Percentiles rank a stretch among this genome's conserved stretches.
phyloP scores from a whole-genome alignment of 257 asterid species.

The Solanum virginianum region DNA sequence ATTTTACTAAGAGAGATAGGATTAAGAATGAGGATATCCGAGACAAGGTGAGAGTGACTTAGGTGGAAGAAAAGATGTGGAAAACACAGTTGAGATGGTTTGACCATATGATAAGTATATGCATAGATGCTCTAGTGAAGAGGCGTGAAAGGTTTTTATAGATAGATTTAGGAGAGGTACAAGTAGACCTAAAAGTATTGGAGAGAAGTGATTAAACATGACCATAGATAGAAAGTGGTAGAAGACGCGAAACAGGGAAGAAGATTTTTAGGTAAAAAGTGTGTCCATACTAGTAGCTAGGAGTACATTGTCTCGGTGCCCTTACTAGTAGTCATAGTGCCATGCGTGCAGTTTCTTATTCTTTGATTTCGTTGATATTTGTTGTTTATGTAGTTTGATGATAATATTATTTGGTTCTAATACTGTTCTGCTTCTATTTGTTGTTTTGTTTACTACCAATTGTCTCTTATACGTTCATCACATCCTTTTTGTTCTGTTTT shows the following conservation, averaged over 20 bases:
- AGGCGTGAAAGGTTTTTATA: neutral
- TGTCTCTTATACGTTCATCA: neutral
- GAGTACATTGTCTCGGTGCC: neutral
- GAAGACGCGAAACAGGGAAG: neutral
- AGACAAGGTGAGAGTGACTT: neutral
- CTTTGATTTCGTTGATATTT: neutral
- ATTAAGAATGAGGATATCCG: neutral
- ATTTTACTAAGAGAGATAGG: neutral
- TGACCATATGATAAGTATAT: neutral
- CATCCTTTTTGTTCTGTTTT: neutral
- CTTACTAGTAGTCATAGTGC: neutral
- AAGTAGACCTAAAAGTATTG: neutral
- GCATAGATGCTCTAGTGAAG: neutral
- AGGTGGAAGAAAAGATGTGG: neutral
- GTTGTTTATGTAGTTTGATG: neutral
- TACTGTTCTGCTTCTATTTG: neutral
- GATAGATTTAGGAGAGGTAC: neutral
- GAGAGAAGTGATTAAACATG: neutral
- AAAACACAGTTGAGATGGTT: neutral
- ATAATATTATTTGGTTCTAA: neutral
- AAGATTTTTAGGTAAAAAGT: neutral
- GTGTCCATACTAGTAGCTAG: neutral
- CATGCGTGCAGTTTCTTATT: neutral
- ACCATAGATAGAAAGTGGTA: neutral
- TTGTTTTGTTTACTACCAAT: neutral